Evolutionary conservation across 139 green algal species (phyloP).

Genomic region (Tetradesmus lagerheimii): DNA sequence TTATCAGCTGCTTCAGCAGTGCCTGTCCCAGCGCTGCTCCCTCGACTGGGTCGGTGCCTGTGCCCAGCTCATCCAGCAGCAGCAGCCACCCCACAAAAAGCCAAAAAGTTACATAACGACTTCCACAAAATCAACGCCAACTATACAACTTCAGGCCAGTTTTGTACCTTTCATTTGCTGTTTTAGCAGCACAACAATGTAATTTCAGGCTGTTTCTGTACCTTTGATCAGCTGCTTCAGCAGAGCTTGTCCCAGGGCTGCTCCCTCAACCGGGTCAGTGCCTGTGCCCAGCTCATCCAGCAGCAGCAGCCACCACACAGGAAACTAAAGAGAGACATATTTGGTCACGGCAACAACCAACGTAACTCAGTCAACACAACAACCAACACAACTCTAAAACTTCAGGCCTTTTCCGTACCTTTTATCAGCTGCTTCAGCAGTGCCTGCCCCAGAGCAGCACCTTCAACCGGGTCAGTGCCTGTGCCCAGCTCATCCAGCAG

Average conservation of each 20-base stretch:
- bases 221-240: constrained; percentile 64
- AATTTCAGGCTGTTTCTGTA: neutral
- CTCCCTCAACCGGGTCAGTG: constrained; percentile 94
- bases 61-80: constrained; percentile 97
- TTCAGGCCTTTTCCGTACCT: too few species aligned
- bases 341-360: too few species aligned
- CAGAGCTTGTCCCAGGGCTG: constrained; percentile 89
- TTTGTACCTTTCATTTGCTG: too few species aligned
- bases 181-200: too few species aligned
- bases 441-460: constrained; percentile 89
- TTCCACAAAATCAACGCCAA: too few species aligned
- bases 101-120: too few species aligned
- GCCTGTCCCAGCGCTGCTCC: constrained; percentile 91
- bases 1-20: constrained; percentile 71
- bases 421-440: constrained; percentile 73
- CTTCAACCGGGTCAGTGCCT: constrained; percentile 95
- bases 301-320: constrained; percentile 93
- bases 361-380: too few species aligned
- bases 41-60: constrained; percentile 94
- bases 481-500: constrained; percentile 97
- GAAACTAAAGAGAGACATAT: too few species aligned
- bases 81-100: too few species aligned
- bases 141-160: too few species aligned
- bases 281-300: constrained; percentile 97
- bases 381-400: too few species aligned